Base-by-base conservation (phyloP, 2,329 filamentous ascomycete species). In the Grosmannia penicillata region DNA sequence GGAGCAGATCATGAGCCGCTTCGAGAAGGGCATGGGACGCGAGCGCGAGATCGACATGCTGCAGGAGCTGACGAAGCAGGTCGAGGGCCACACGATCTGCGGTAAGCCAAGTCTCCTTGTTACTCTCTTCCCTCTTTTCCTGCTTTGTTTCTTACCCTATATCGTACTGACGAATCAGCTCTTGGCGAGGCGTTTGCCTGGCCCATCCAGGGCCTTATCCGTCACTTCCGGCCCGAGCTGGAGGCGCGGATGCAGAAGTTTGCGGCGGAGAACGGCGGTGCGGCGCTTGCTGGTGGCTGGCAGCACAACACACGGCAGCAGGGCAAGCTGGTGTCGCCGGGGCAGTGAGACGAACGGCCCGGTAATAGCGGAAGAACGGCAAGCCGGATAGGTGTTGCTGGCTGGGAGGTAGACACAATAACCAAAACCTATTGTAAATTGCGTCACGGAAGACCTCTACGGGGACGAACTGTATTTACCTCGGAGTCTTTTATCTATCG, bases 51-150 rank as follows among this genome's bases (percentile, higher is more conserved):
- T 98, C 58, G 91, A 98, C 60, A 98, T 98, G 91, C 74, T 98
- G 49, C 91, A 95, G 67, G 91, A 98, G 69, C 67, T 98, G 51
- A 98, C 91, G 46, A 98, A 98, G 73, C 91, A 98, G 66, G 91
- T 98, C 45, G 91, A 98, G 67, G 91, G 91, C 10, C 91, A 98
- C 69, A 96, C 91, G 34, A 98, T 98, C 54, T 98, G 91, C 63
- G 91, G 78, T 82, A 73, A 56, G 75, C 67, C 25, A 22, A 28
- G 34, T 3, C 9, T 4, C n/a, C n/a, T 7, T 19, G 3, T 19
- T 27, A 6, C 18, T 19, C 6, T 19, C 19, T 18, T 32, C 30
- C 13, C 26, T 8, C 19, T 30, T 14, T 24, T 17, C 17, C 19
- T 14, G 5, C 6, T 34, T 31, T 23, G 8, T 5, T 14, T 17